Conservation (phyloP, 495 filamentous ascomycete species). For the Aspergillus taichungensis region DNA sequence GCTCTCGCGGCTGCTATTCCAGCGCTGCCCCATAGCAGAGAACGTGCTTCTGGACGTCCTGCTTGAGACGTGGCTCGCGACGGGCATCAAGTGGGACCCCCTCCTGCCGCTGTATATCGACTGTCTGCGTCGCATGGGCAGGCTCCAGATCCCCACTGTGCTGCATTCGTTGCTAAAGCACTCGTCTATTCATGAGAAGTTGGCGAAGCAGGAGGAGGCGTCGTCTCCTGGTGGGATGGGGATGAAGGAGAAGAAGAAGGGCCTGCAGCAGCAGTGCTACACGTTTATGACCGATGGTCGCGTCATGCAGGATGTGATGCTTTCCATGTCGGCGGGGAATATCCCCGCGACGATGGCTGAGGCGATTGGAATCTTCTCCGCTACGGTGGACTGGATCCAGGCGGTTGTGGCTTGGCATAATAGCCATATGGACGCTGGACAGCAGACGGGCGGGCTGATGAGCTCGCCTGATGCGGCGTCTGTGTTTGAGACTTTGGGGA, state of each 20-base stretch:
- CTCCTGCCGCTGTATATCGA: slow-evolving; percentile 56
- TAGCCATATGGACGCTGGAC: slow-evolving; percentile 14
- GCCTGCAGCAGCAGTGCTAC: slow-evolving; percentile 9
- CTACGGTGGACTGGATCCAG: slow-evolving; percentile 32
- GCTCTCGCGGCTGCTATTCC: slow-evolving; percentile 26
- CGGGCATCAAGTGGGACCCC: slow-evolving; percentile 50
- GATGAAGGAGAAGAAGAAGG: slow-evolving; percentile 7
- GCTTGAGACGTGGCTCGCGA: slow-evolving; percentile 42
- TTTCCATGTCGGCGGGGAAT: slow-evolving; percentile 28
- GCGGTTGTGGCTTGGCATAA: slow-evolving; percentile 32
- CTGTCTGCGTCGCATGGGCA: slow-evolving; percentile 43
- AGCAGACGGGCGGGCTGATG: slow-evolving; percentile 27
- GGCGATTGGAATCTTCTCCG: slow-evolving; percentile 25
- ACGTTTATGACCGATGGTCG: slow-evolving; percentile 40
- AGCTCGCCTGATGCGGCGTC: slow-evolving; percentile 33
- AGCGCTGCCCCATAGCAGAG: slow-evolving; percentile 24
- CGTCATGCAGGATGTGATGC: slow-evolving; percentile 37
- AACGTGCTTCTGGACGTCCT: slow-evolving; percentile 48
- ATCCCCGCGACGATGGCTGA: slow-evolving; percentile 25
- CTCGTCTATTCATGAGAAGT: slow-evolving; percentile 37
- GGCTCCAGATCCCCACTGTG: slow-evolving; percentile 47
- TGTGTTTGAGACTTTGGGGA: slow-evolving; percentile 37
- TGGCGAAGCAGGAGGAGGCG: not conserved
- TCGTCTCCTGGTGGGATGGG: slow-evolving; percentile 8
- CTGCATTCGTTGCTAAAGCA: slow-evolving; percentile 51